Base-by-base conservation (phyloP, 371 early-diverging fungal genomes). In the Dichotomocladium elegans region DNA sequence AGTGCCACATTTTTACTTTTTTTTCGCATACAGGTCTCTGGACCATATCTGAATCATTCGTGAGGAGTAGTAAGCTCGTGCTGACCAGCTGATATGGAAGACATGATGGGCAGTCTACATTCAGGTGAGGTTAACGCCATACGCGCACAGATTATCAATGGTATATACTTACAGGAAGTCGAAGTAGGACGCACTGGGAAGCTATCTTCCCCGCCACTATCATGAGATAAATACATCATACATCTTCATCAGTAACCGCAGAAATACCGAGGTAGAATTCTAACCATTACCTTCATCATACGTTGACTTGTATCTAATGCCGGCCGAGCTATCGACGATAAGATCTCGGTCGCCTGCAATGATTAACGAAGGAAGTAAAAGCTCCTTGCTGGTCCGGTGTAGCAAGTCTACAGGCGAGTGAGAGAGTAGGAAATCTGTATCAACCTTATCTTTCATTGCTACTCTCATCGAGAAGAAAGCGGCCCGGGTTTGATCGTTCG, bases 351-450 rank as follows among this genome's bases (percentile, higher is more conserved):
- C 60, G 24, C 77, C 70, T 8, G 63, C 50, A 25, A 72, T 19
- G 3, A 70, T 6, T 14, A 76, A 53, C 30, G 55, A 66, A 5
- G 72, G 72, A 1, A 64, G 68, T 12, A 70, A 30, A 5, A 45
- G 54, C 10, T 50, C 57, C 7, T 57, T 43, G 4, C 55, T 41
- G 14, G 60, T 57, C 15, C 55, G 55, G 15, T 59, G 57, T 7
- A 46, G 34, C 7, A 66, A n/a, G 14, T 57, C 41, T 4, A 53
- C 35, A 14, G 85, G 85, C 3, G 81, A 80, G 56, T 84, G 78
- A 6, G 71, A 53, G 15, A 35, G 55, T 31, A 80, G 35, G 41
- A 81, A 76, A 6, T 57, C 63, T 14, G 53, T 33, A 30, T 80
- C 77, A 5, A 66, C 53, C 22, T 49, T 58, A n/a, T 57, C 44